Evolutionary conservation across 768 basidiomycete species (phyloP), one percentile per base, ranked within the genome.

Genomic region (Porpolomopsis calyptriformis): DNA sequence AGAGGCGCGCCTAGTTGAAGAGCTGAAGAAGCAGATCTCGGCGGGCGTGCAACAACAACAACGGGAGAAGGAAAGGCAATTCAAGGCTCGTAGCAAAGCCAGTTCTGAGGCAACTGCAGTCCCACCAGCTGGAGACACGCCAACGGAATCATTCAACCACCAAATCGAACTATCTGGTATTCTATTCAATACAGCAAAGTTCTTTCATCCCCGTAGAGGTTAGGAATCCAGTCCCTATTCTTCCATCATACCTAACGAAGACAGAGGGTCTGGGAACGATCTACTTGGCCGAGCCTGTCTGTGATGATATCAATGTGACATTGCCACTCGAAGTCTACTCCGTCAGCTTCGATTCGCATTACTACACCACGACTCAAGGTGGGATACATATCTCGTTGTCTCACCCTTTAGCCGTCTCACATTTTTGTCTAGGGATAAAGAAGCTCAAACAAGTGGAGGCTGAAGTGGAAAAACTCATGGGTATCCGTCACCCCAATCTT

Each of bases 191-290:
- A 68, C 73, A 0, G 85, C 89, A 40, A 80, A 75, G 56, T 64
- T 86, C 35, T 86, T 82, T 55, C 83, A 84, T 57, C 80, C 84
- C 5, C 69, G 72, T n/a, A 67, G 70, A 60, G 80, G 85, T 85
- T 47, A 14, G 20, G 16, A 45, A 9, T 41, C 31, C 29, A 19
- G 23, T 43, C 23, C 14, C 46, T 12, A 35, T 45, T 8, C 45
- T 43, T 25, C 1, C 25, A 14, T 38, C 4, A 18, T 19, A 40
- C 19, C 22, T 18, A 4, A 8, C n/a, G 45, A 16, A 16, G 18
- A 19, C 50, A 80, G 86, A 79, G 39, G 71, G 69, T 35, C 64
- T 87, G 24, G 85, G 83, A 1, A 78, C 73, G 8, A 66, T 76
- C 0, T 88, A 82, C 61, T 68, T 78, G 45, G 86, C 84, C 0